Base-by-base conservation (phyloP, 768 basidiomycete genomes). In the Phaeotremella skinneri region DNA sequence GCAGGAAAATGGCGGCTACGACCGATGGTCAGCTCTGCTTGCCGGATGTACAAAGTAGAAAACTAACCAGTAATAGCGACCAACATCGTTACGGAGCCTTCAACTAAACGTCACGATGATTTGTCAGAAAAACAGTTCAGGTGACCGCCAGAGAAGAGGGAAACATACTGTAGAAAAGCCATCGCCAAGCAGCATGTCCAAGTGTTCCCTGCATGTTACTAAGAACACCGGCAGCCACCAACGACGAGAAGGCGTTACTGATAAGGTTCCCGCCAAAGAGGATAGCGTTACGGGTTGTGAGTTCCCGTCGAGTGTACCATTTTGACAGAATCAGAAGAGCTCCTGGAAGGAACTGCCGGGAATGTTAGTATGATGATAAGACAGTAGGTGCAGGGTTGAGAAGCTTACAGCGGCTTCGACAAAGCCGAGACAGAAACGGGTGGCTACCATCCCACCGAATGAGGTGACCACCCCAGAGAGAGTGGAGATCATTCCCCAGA, bases 221-320 rank as follows among this genome's bases (percentile, higher is more conserved):
- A 16, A 90, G 80, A 54, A 89, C 86, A 11, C 85, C 87, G n/a
- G 87, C 87, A 16, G 87, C 88, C 67, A 88, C 83, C 5, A 88
- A 78, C 1, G 87, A 81, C 2, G 89, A 89, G 70, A 90, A 89
- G 0, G 88, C 89, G 79, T 90, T 91, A 55, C 84, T 85, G 52
- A 90, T 84, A 27, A 90, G 79, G 66, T 82, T 84, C 20, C 71
- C 71, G 31, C 51, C 66, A 53, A 68, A 73, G 7, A 73, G 63
- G 47, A 73, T 63, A 27, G 71, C 68, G 58, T 73, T 68, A 45
- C 71, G 64, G 25, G 63, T 29, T 3, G 68, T 68, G 48, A 73
- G 59, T 55, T 73, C 71, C 55, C 64, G 54, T 37, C 68, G 54
- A 14, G 68, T 73, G 67, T 73, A 73, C 71, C 71, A 73, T 56